Conservation (phyloP, 179 eudicot species). For the Nepenthes alata region DNA sequence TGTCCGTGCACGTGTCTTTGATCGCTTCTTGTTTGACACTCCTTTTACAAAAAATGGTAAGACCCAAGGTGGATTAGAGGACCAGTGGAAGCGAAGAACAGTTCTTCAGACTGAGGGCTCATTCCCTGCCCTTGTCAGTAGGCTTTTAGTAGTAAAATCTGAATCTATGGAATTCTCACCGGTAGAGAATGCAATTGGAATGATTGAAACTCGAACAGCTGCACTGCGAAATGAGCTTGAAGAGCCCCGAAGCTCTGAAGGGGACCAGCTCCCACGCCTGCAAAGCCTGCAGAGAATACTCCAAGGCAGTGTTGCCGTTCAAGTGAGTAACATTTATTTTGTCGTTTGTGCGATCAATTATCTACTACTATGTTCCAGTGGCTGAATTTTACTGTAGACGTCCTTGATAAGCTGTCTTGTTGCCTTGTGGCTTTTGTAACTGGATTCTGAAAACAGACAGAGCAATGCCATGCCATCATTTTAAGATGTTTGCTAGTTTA, state of each 20-base stretch:
- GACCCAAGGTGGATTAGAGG: conserved; percentile 98
- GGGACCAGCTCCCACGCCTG: conserved; percentile 96
- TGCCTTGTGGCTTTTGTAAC: too few species aligned
- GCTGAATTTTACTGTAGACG: too few species aligned
- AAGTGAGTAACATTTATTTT: conserved; percentile 44
- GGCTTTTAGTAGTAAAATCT: conserved; percentile 76
- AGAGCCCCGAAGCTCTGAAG: conserved; percentile 98
- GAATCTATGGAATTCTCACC: conserved; percentile 98
- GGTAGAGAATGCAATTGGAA: conserved; percentile 97
- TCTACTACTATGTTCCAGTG: not conserved
- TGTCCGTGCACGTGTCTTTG: conserved; percentile 95
- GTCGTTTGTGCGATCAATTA: not conserved
- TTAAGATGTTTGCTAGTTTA: too few species aligned
- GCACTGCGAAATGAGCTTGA: conserved; percentile 94
- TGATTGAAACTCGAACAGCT: conserved; percentile 97
- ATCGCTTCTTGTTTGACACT: conserved; percentile 90
- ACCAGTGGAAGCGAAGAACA: conserved; percentile 96
- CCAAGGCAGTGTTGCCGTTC: conserved; percentile 99
- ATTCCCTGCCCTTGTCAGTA: conserved; percentile 91
- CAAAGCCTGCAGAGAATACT: conserved; percentile 98
- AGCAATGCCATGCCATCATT: too few species aligned
- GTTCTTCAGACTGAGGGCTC: conserved; percentile 96
- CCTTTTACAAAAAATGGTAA: conserved; percentile 98
- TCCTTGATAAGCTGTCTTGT: too few species aligned
- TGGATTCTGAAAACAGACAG: too few species aligned